Evolutionary conservation across 345 rosid genomes (phyloP).

Genomic region (Hibiscus syriacus): DNA sequence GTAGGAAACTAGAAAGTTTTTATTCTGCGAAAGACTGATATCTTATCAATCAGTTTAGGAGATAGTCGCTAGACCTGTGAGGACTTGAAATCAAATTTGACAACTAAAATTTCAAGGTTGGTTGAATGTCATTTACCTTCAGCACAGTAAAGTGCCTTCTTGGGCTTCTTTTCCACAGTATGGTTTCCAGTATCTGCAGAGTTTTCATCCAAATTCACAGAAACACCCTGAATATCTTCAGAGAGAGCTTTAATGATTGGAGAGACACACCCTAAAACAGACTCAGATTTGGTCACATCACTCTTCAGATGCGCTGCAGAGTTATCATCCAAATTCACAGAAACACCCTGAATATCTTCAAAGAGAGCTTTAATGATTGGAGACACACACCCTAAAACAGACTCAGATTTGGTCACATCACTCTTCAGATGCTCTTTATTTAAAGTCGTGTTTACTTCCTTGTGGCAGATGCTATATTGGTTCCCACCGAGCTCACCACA

Average conservation of each 20-base stretch:
- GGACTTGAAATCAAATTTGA: neutral
- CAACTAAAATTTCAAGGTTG: neutral
- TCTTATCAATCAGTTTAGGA: neutral
- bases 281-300: too few relatives aligned
- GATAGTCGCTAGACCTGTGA: too few relatives aligned
- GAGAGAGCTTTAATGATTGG: too few relatives aligned
- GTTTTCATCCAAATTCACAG: too few relatives aligned
- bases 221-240: too few relatives aligned
- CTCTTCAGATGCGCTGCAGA: too few relatives aligned
- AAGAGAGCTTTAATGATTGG: neutral
- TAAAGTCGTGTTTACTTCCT: slow-evolving; percentile 17
- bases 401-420: neutral
- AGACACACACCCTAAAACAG: neutral
- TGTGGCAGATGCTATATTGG: slow-evolving; percentile 19
- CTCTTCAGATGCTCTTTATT: neutral
- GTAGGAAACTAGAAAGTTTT: neutral
- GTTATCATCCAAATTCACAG: slow-evolving; percentile 18
- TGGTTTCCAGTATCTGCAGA: slow-evolving; percentile 12
- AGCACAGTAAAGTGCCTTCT: slow-evolving; percentile 17
- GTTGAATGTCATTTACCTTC: slow-evolving; percentile 30
- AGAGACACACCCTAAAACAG: too few relatives aligned
- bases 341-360: slow-evolving; percentile 14
- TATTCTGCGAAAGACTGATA: neutral
- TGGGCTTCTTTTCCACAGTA: slow-evolving; percentile 17
- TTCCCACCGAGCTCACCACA: slow-evolving; percentile 21